Evolutionary conservation across 441 rosid species (phyloP).

Genomic region (Hura crepitans): DNA sequence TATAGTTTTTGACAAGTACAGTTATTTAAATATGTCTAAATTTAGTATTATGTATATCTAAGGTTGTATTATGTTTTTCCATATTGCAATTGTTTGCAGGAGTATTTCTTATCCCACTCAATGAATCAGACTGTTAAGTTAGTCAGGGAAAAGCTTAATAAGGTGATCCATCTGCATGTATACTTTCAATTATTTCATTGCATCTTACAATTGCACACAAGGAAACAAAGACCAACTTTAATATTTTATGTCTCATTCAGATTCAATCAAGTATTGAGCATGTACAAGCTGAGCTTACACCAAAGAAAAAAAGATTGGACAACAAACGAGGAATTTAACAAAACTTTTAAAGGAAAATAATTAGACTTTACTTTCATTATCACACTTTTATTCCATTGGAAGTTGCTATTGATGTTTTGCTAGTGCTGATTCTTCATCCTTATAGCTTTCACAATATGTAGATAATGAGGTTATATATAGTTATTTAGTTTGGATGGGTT

Average conservation of each 20-base stretch:
- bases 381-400: background rate
- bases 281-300: slow-evolving; percentile 37
- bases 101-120: slow-evolving; percentile 60
- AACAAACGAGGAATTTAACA: slow-evolving; percentile 57
- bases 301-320: slow-evolving; percentile 49
- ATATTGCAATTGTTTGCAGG: slow-evolving; percentile 36
- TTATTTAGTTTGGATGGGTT: too few species aligned
- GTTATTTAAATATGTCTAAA: too few species aligned
- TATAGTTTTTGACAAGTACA: too few species aligned
- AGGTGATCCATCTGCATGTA: slow-evolving; percentile 41
- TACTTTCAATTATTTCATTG: background rate
- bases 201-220: background rate
- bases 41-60: background rate
- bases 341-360: too few species aligned
- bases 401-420: background rate
- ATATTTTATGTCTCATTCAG: slow-evolving; percentile 23
- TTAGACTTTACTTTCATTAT: too few species aligned
- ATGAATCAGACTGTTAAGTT: slow-evolving; percentile 68
- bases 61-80: background rate
- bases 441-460: slow-evolving; percentile 24
- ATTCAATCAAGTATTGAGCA: slow-evolving; percentile 49
- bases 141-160: slow-evolving; percentile 71
- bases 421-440: too few species aligned
- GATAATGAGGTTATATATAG: too few species aligned
- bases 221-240: background rate